Percentiles rank a stretch among this genome's conserved stretches.
These are phyloP conservation scores for Pisolithus marmoratus DNA, from an alignment of 768 basidiomycete genomes.

Conservation along the genomic window DNA sequence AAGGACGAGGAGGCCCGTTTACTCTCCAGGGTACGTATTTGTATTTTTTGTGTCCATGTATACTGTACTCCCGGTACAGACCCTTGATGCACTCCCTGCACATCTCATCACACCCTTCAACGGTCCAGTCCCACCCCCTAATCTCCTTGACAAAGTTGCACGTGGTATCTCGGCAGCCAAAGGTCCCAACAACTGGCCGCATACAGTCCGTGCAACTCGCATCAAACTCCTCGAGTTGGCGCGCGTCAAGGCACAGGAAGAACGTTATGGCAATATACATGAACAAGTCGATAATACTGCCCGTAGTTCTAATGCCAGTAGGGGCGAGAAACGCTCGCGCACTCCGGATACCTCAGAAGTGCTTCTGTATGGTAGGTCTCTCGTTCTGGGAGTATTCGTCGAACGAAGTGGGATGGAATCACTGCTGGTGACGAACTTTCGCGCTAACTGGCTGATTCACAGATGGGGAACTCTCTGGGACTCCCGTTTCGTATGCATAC, in stretches of 20 bases:
- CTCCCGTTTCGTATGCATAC: too few species aligned
- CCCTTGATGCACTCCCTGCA: slow-evolving; percentile 75
- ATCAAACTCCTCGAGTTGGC: slow-evolving; percentile 76
- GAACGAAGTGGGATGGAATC: too few species aligned
- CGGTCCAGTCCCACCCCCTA: slow-evolving; percentile 77
- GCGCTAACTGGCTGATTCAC: too few species aligned
- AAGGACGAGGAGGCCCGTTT: slow-evolving; percentile 65
- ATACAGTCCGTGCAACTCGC: slow-evolving; percentile 76
- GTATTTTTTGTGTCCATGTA: not conserved
- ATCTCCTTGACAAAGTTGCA: slow-evolving; percentile 83
- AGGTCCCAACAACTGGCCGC: slow-evolving; percentile 74
- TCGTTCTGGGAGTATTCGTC: too few species aligned
- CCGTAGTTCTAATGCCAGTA: not conserved
- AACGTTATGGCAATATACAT: slow-evolving; percentile 1
- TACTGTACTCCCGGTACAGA: slow-evolving; percentile 35
- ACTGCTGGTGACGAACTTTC: too few species aligned
- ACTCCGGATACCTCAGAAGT: slow-evolving; percentile 33
- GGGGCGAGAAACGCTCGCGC: slow-evolving; percentile 9
- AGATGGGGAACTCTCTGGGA: too few species aligned
- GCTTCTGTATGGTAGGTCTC: too few species aligned
- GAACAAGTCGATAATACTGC: not conserved
- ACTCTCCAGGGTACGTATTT: slow-evolving; percentile 53
- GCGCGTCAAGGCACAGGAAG: slow-evolving; percentile 57
- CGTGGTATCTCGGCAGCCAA: slow-evolving; percentile 71
- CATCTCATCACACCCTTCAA: slow-evolving; percentile 87